Base-by-base conservation (phyloP, 2,329 filamentous ascomycete genomes). In the Beauveria medogensis region DNA sequence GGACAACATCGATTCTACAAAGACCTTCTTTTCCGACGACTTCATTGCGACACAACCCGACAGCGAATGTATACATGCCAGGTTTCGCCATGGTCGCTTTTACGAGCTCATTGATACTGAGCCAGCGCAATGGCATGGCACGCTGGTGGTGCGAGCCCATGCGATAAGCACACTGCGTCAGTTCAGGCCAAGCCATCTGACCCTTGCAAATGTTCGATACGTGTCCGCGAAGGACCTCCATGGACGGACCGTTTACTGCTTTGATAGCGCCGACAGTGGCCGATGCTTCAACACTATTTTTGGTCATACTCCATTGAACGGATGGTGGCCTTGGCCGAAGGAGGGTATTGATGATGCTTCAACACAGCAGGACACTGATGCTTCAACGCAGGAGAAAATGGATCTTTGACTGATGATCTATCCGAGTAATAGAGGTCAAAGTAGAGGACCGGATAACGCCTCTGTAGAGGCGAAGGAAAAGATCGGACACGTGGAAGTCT, bases 41-140 rank as follows among this genome's bases (percentile, higher is more conserved):
- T 1, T 5, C 5, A 6, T 2, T 37, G 12, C 34, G 12, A 0
- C 34, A 37, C 5, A 37, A 1, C 5, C 5, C 12, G 5, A 5
- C 34, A 37, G 34, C 34, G 34, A 14, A 37, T 37, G 34, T 12
- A 14, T 30, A 30, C 3, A 30, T 30, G 2, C 28, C 28, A 2
- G 2, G 7, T 10, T 10, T 30, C 9, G 28, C 28, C 28, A 26
- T n/a, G 18, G 16, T 7, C 18, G 18, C 7, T n/a, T 3, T 43
- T 43, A 43, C 9, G 18, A 43, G 41, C 41, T 43, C 0, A 20
- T 1, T 3, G 41, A 43, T 43, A 43, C 41, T 10, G 41, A 43
- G 41, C 7, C 41, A 18, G 16, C 9, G 41, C 41, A 43, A 43
- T 43, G 41, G 41, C n/a, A 12, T 43, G 41, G 41, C 18, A n/a